Evolutionary conservation across 768 basidiomycete genomes (phyloP), one percentile per base, ranked within the genome.

Genomic region (Russula compacta): DNA sequence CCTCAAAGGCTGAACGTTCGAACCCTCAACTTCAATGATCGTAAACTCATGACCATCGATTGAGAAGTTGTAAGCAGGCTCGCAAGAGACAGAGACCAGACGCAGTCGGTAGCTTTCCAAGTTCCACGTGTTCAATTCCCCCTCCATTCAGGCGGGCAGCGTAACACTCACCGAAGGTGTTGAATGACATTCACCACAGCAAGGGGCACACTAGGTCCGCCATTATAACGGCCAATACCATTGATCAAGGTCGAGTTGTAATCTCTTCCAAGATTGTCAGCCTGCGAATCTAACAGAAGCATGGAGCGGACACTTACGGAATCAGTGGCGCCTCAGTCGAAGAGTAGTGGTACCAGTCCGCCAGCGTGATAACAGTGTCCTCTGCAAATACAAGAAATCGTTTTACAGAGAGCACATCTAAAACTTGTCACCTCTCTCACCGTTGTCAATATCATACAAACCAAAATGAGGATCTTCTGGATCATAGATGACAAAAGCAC

Each of bases 81-180:
- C 69, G 66, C 84, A 85, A 19, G 82, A 79, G 9, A 78, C 74
- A 10, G 75, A 72, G 35, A 85, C 63, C 2, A 86, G 40, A 3
- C 83, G 77, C 70, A 85, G 79, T 15, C 84, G 78, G 64, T 84
- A 84, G 5, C 81, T 61, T 11, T 47, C n/a, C 14, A 73, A 47
- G 68, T 69, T 44, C 6, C 8, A 32, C 19, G 15, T 21, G 33
- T 58, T 35, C 51, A 33, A 0, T 44, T 38, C 21, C 17, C 6
- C 36, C 24, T 32, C 33, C 3, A 15, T 54, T 14, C 29, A 11
- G 29, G 17, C 33, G 44, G 3, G 42, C 39, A 17, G 32, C 15
- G 9, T n/a, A n/a, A 10, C 12, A 43, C 63, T 52, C 32, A 70
- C 58, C 70, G 67, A 38, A 50, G 46, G 17, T 75, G 74, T 0